Conservation (phyloP, 2,329 filamentous ascomycete genomes). For the Aureobasidium uvarum region DNA sequence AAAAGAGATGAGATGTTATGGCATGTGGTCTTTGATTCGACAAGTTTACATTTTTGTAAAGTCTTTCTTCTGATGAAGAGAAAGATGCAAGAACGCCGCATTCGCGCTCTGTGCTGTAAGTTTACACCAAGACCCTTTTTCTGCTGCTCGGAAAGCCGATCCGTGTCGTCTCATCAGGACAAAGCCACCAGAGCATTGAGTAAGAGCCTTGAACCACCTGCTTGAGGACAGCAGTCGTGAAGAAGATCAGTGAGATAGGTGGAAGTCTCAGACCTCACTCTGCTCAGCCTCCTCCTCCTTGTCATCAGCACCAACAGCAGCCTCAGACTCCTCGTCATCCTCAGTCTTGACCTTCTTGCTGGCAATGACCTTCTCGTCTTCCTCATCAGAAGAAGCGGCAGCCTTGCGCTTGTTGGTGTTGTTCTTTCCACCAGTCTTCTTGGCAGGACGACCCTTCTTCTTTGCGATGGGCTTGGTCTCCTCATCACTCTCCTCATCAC, state of each 20-base stretch:
- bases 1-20: neutral
- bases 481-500: neutral
- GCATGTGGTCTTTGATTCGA: neutral
- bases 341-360: slow-evolving; percentile 15
- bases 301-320: neutral
- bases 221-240: neutral
- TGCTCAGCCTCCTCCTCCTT: neutral
- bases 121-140: neutral
- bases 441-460: neutral
- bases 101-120: neutral
- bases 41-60: neutral
- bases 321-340: neutral
- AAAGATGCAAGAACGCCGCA: neutral
- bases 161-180: neutral
- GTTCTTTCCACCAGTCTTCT: neutral
- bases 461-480: neutral
- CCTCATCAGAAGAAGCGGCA: neutral
- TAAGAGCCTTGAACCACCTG: too few species aligned
- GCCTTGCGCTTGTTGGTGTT: neutral
- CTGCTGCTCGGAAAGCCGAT: too few species aligned
- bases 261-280: neutral
- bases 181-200: too few species aligned
- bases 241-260: neutral
- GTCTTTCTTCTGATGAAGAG: neutral
- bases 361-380: neutral